Conservation (phyloP, 805 yeast genomes). For the Ogataea pilisensis region DNA sequence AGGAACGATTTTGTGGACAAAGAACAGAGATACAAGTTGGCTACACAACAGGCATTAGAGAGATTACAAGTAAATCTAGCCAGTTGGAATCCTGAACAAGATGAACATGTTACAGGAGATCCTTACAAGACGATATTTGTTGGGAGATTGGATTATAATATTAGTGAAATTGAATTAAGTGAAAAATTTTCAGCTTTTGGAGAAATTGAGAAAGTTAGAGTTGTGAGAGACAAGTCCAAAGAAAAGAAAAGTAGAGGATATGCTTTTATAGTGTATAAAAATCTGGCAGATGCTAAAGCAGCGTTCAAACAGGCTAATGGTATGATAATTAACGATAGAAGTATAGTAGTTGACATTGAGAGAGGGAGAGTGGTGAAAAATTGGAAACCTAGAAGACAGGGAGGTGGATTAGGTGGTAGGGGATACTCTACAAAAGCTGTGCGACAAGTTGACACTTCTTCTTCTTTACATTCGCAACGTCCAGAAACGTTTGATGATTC, state of each 20-base stretch:
- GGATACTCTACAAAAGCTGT: conserved; percentile 5
- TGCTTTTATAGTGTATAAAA: conserved; percentile 71
- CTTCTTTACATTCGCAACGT: neutral
- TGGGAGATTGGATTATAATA: conserved; percentile 61
- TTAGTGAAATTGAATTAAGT: conserved; percentile 66
- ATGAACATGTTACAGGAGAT: conserved; percentile 59
- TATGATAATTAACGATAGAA: conserved; percentile 45
- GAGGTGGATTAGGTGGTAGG: conserved; percentile 89
- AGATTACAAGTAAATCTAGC: conserved; percentile 33
- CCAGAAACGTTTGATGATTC: neutral
- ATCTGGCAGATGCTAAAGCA: conserved; percentile 52
- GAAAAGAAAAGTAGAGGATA: conserved; percentile 66
- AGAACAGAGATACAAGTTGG: conserved; percentile 23
- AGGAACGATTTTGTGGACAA: conserved; percentile 18
- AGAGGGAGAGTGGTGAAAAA: conserved; percentile 60
- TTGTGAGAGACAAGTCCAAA: conserved; percentile 47
- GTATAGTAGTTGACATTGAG: conserved; percentile 67
- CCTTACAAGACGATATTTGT: conserved; percentile 79
- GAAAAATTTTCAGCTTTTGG: conserved; percentile 64
- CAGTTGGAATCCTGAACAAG: conserved; percentile 53
- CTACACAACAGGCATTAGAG: conserved; percentile 18
- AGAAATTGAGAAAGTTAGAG: conserved; percentile 54
- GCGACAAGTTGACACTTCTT: neutral
- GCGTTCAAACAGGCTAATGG: conserved; percentile 63
- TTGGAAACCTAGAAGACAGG: conserved; percentile 74